Conservation (phyloP, 805 yeast genomes). For the Ogataea glucozyma region DNA sequence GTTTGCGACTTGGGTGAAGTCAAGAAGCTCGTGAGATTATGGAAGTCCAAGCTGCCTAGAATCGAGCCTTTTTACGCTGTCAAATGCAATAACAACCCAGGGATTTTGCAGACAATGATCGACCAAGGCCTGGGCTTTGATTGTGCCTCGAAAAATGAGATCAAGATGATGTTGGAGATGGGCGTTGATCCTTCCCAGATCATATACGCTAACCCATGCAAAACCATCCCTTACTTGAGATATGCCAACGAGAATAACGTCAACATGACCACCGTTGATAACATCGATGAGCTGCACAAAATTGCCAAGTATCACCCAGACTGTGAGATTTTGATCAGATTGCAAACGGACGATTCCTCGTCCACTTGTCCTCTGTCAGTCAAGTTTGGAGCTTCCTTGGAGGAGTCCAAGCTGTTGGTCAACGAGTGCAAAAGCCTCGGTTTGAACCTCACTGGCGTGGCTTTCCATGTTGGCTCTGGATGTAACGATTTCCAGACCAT, state of each 20-base stretch:
- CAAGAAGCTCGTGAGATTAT: slow-evolving; percentile 56
- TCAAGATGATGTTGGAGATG: slow-evolving; percentile 59
- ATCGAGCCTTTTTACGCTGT: slow-evolving; percentile 92
- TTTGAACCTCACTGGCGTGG: slow-evolving; percentile 76
- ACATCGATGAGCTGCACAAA: slow-evolving; percentile 79
- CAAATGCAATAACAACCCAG: slow-evolving; percentile 80
- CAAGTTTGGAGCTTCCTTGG: slow-evolving; percentile 81
- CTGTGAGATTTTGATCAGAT: slow-evolving; percentile 72
- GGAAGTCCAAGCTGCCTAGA: slow-evolving; percentile 67
- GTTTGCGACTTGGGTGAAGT: slow-evolving; percentile 84
- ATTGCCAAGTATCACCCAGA: slow-evolving; percentile 65
- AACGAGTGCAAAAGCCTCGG: slow-evolving; percentile 59
- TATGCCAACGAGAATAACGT: slow-evolving; percentile 61
- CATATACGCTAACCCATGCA: slow-evolving; percentile 93
- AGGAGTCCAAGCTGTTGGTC: slow-evolving; percentile 54
- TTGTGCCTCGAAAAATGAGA: slow-evolving; percentile 89
- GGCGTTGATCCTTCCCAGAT: slow-evolving; percentile 69
- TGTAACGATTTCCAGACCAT: slow-evolving; percentile 72
- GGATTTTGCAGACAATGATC: slow-evolving; percentile 58
- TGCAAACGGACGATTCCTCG: slow-evolving; percentile 84
- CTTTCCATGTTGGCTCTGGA: slow-evolving; percentile 96
- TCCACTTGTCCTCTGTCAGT: slow-evolving; percentile 86
- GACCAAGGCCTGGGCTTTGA: slow-evolving; percentile 77
- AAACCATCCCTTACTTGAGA: slow-evolving; percentile 78
- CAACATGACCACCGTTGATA: slow-evolving; percentile 84